phyloP scores from a whole-genome alignment of 2,329 filamentous ascomycete genomes.

The Knoxdaviesia capensis region DNA sequence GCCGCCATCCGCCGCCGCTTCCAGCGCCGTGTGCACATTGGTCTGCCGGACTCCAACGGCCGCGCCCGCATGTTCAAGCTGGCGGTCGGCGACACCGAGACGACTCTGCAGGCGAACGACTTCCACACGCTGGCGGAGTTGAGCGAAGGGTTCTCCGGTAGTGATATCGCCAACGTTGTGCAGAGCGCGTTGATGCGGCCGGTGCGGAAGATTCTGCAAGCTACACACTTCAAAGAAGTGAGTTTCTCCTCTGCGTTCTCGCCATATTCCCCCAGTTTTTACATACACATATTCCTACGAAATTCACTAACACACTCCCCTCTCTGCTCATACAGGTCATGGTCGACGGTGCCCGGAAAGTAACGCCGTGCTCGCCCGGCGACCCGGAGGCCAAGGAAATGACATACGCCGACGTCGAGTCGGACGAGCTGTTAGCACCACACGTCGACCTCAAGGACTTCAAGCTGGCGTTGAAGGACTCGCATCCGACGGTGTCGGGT shows the following conservation, averaged over 20 bases:
- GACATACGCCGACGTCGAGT: conserved; percentile 76
- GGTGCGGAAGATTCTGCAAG: conserved; percentile 87
- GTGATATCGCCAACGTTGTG: conserved; percentile 87
- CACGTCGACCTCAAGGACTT: conserved; percentile 81
- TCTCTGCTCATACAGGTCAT: conserved; percentile 32
- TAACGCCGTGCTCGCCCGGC: conserved; percentile 87
- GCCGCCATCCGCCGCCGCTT: conserved; percentile 90
- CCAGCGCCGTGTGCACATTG: conserved; percentile 90
- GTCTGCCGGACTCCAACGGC: conserved; percentile 68
- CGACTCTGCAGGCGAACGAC: conserved; percentile 57
- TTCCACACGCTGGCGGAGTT: conserved; percentile 61
- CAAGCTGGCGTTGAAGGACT: conserved; percentile 72
- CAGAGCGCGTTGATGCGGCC: conserved; percentile 97
- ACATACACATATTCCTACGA: neutral
- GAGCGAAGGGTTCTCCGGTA: conserved; percentile 87
- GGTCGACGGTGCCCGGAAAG: conserved; percentile 43
- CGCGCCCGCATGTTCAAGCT: conserved; percentile 92
- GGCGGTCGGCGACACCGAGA: conserved; percentile 81
- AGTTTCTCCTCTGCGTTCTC: conserved; percentile 6
- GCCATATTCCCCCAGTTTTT: neutral
- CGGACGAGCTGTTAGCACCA: conserved; percentile 70
- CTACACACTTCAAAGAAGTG: conserved; percentile 94
- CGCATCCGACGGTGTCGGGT: conserved; percentile 72
- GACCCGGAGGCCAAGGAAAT: conserved; percentile 75
- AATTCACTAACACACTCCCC: conserved; percentile 4